Base-by-base conservation (phyloP, 2,329 filamentous ascomycete genomes). In the Ploettnerulaceae sp. region DNA sequence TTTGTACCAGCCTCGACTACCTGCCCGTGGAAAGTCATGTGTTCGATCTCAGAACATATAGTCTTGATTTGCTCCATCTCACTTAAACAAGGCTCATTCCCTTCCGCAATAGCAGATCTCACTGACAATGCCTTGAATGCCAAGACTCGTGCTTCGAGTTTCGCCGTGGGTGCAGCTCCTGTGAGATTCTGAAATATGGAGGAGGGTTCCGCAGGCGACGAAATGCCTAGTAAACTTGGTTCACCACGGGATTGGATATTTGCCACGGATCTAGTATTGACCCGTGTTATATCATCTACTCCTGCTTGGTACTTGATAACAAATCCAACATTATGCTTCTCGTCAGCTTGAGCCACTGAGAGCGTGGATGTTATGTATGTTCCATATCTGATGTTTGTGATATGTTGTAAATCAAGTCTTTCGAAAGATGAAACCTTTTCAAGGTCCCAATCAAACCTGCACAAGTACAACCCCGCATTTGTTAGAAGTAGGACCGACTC, bases 341-440 rank as follows among this genome's bases (percentile, higher is more conserved):
- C 84, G 55, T 96, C 85, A 54, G 80, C 78, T 61, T 95, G 87
- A 0, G 81, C 74, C 1, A 82, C 71, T 1, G 89, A 89, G 4
- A 96, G 75, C 0, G 89, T 93, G 2, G 85, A 91, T 0, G 89
- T 95, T 60, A 98, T 86, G 61, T 97, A 98, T 0, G 88, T 84
- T 15, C 93, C 93, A 50, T 83, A 79, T 61, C 82, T 82, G 57
- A 98, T 79, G 18, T 76, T 74, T 1, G 77, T 75, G 26, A 98
- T 71, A 47, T 88, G 86, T 15, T 77, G 74, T 6, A 97, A 73
- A 48, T 86, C 82, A 11, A 96, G 81, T 6, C 90, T 77, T 67
- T 97, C 90, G 64, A 96, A 97, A 0, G 86, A 89, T 9, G 85
- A 84, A 1, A 98, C 87, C 64, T 97, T 97, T 68, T 97, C 93